Conservation (phyloP, 108 stramenopile species). For the Nitzschia sp. region DNA sequence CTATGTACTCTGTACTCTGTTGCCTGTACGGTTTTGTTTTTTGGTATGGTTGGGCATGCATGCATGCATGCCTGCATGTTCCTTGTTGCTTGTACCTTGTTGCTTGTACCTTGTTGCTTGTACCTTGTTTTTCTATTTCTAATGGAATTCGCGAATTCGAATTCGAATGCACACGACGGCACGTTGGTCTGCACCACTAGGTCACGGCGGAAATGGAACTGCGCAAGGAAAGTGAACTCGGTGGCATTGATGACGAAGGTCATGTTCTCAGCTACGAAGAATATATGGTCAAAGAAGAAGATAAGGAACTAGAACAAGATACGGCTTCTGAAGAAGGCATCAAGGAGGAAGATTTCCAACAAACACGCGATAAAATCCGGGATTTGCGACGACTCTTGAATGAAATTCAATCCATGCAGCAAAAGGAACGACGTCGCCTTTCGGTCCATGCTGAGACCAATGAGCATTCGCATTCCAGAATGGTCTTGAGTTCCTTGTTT, state of each 20-base stretch:
- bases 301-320: slow-evolving; percentile 60
- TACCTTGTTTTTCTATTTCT: no score
- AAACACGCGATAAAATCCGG: slow-evolving; percentile 55
- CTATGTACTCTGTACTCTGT: neutral
- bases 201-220: slow-evolving; percentile 79
- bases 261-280: slow-evolving; percentile 65
- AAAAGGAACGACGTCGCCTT: slow-evolving; percentile 71
- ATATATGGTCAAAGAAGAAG: slow-evolving; percentile 55
- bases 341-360: slow-evolving; percentile 72
- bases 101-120: no score
- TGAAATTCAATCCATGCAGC: slow-evolving; percentile 72
- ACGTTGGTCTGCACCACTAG: no score
- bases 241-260: slow-evolving; percentile 56
- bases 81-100: no score
- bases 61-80: no score
- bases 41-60: no score
- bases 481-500: slow-evolving; percentile 75
- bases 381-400: slow-evolving; percentile 63
- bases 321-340: slow-evolving; percentile 58
- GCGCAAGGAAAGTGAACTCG: slow-evolving; percentile 64
- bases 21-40: neutral
- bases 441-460: slow-evolving; percentile 70
- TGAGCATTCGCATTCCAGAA: slow-evolving; percentile 77
- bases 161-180: no score
- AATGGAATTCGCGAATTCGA: no score